A percentile compares a stretch with the other conserved stretches of the same genome.
Conservation (phyloP, 805 yeast species). For the Schizosaccharomyces osmophilus region DNA sequence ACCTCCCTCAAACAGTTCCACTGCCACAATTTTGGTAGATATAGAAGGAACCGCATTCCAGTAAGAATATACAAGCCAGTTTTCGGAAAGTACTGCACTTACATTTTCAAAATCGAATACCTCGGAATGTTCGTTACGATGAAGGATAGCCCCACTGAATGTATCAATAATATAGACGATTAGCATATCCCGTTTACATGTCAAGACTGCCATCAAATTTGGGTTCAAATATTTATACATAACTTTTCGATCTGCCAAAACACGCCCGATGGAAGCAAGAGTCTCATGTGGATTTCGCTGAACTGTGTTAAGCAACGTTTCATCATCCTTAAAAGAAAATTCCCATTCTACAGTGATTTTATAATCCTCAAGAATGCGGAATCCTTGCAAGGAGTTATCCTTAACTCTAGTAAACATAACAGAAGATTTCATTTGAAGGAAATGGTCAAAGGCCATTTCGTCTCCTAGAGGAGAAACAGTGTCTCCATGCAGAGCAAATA, state of each 20-base stretch:
- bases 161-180: constrained; percentile 36
- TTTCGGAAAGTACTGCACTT: constrained; percentile 44
- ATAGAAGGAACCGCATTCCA: constrained; percentile 26
- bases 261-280: constrained; percentile 25
- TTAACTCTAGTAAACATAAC: neutral
- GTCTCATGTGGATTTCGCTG: neutral
- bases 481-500: neutral
- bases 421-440: neutral
- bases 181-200: constrained; percentile 14
- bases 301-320: neutral
- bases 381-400: neutral
- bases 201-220: constrained; percentile 30
- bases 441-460: neutral
- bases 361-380: neutral
- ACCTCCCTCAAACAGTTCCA: constrained; percentile 56
- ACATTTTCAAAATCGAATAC: constrained; percentile 21
- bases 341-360: neutral
- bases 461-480: neutral
- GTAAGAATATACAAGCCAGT: constrained; percentile 56
- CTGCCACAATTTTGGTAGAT: constrained; percentile 35
- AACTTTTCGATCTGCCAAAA: constrained; percentile 45
- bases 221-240: constrained; percentile 69
- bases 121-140: constrained; percentile 20
- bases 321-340: neutral
- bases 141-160: constrained; percentile 39